phyloP scores from a whole-genome alignment of 1,284 basidiomycete species.

The Xerocomus minutiporus region DNA sequence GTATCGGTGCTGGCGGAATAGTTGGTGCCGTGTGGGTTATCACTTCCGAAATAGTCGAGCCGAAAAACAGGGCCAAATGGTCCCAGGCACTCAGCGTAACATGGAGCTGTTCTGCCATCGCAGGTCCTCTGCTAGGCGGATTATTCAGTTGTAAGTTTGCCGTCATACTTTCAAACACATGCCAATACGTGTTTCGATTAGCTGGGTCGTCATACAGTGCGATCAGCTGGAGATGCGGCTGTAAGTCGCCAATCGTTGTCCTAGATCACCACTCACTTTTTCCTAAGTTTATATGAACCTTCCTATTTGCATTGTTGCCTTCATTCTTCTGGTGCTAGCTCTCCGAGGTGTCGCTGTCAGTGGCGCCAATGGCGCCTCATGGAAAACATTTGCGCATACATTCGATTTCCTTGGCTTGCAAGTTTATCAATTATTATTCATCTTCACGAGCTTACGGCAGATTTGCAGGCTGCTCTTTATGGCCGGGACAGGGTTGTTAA shows the following conservation, averaged over 20 bases:
- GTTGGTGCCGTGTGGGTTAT: conserved; percentile 79
- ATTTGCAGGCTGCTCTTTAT: conserved; percentile 62
- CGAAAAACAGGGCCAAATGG: conserved; percentile 68
- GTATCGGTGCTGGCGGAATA: conserved; percentile 75
- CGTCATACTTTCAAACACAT: conserved; percentile 14
- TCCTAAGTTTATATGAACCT: conserved; percentile 70
- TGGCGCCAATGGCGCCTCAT: conserved; percentile 46
- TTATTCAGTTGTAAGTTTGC: conserved; percentile 63
- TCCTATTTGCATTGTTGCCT: conserved; percentile 62
- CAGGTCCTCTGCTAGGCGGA: conserved; percentile 74
- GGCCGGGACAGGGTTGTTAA: conserved; percentile 64
- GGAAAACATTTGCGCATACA: conserved; percentile 45
- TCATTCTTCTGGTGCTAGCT: conserved; percentile 52
- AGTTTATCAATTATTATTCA: conserved; percentile 31
- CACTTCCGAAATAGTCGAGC: conserved; percentile 72
- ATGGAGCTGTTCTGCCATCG: conserved; percentile 77
- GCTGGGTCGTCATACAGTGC: conserved; percentile 18
- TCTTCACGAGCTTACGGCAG: conserved; percentile 18
- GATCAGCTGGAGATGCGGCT: conserved; percentile 74
- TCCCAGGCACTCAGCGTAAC: conserved; percentile 76
- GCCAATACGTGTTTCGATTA: conserved; percentile 13
- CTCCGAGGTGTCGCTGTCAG: conserved; percentile 53
- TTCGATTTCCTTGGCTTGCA: conserved; percentile 77
- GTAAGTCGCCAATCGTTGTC: conserved; percentile 43
- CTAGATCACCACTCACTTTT: conserved; percentile 11